Evolutionary conservation across 2,329 filamentous ascomycete genomes (phyloP), one percentile per base, ranked within the genome.

Genomic region (Paecilomyces dactylethromorphus): DNA sequence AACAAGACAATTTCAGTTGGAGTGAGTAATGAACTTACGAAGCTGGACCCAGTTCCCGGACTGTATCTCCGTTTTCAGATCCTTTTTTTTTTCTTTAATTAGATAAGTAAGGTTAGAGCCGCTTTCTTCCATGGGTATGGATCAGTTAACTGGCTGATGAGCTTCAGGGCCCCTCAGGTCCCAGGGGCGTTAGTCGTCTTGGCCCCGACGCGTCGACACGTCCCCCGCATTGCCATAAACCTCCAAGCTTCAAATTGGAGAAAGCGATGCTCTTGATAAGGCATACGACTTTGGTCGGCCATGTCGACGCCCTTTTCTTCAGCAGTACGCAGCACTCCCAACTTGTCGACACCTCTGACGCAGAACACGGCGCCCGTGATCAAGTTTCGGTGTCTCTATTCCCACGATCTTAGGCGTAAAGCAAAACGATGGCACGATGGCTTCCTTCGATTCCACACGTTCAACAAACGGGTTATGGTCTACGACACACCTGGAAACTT

Each of bases 341-440:
- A 68, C 31, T 64, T 76, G 32, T 68, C 69, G 33, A 69, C 82
- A 53, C 76, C 81, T 50, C 75, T 77, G 31, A 82, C 82, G 13
- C 83, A 86, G 65, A 86, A 84, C 66, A 88, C 87, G 21, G 91
- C 92, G 1, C 81, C 84, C 0, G 91, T 97, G 45, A 79, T 89
- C 69, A 91, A 95, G 69, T 95, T 88, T 73, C 82, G 85, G 62
- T 97, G 92, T 72, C 85, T 97, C 3, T 97, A 90, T 74, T 95
- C 92, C 1, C 86, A 90, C 70, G 92, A 97, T 70, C 73, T 96
- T 50, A 86, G 87, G 56, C 86, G 90, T 58, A 97, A 97, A 76
- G 87, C 91, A 66, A 97, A 97, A 72, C 82, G 90, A 61, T 97
- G 92, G 92, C 91, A 96, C 68, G 92, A 97, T 87, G 92, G 93